phyloP scores from a whole-genome alignment of 2,329 filamentous ascomycete species.

The Metarhizium sp. region DNA sequence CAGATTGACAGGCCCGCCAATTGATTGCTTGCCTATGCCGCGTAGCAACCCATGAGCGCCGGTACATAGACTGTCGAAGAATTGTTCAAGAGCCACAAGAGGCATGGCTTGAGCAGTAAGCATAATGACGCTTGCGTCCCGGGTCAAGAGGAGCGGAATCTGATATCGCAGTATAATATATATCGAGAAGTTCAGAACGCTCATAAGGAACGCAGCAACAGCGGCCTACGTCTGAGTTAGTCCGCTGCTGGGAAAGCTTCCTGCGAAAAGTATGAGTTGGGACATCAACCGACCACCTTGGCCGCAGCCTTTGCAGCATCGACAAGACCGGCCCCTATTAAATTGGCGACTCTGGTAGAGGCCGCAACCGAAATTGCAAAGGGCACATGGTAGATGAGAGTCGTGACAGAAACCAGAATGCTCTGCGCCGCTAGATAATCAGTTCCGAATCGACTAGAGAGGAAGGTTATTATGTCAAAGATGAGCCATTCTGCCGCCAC shows the following conservation, averaged over 20 bases:
- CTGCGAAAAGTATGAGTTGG: background rate
- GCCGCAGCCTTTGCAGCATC: conserved; percentile 68
- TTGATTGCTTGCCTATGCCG: conserved; percentile 73
- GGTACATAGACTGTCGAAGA: conserved; percentile 74
- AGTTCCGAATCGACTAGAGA: conserved; percentile 65
- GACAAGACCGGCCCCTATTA: conserved; percentile 75
- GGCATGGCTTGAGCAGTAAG: conserved; percentile 61
- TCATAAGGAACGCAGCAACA: conserved; percentile 54
- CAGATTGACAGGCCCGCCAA: conserved; percentile 79
- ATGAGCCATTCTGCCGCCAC: conserved; percentile 84
- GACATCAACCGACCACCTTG: conserved; percentile 45
- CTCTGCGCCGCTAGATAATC: conserved; percentile 76
- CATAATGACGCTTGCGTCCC: conserved; percentile 54
- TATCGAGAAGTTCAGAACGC: conserved; percentile 63
- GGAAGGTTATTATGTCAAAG: conserved; percentile 78
- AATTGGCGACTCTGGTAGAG: conserved; percentile 76
- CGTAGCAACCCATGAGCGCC: conserved; percentile 75
- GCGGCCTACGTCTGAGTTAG: conserved; percentile 33
- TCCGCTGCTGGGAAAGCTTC: background rate
- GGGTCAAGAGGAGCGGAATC: conserved; percentile 66
- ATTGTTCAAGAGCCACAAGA: conserved; percentile 73
- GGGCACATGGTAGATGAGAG: conserved; percentile 77
- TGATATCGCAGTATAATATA: conserved; percentile 56
- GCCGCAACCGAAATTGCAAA: conserved; percentile 84
- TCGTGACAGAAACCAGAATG: conserved; percentile 65